These are phyloP conservation scores for Malus asiatica DNA, from an alignment of 306 rosid genomes.

Conservation along the genomic window DNA sequence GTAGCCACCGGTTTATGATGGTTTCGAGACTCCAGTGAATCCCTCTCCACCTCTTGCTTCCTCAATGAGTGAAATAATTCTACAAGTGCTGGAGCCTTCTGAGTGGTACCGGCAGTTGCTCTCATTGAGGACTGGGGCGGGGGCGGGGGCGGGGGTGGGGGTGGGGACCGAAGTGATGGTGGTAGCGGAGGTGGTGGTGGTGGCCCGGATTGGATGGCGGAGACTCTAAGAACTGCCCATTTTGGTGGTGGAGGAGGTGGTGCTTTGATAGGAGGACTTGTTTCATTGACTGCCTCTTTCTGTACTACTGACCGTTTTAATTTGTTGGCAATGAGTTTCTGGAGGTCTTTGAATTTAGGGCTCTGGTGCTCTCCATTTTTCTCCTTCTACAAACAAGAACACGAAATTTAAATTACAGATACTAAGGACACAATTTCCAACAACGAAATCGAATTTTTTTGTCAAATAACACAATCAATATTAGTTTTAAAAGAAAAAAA, in stretches of 20 bases:
- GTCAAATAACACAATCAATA: neutral
- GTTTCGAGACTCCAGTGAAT: slow-evolving; percentile 31
- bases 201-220: slow-evolving; percentile 26
- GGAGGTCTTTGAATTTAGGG: slow-evolving; percentile 59
- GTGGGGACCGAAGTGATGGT: slow-evolving; percentile 33
- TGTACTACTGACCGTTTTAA: slow-evolving; percentile 43
- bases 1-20: slow-evolving; percentile 33
- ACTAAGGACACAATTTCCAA: neutral
- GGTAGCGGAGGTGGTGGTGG: slow-evolving; percentile 33
- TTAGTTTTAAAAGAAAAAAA: neutral
- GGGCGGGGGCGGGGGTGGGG: slow-evolving; percentile 38
- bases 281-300: slow-evolving; percentile 34
- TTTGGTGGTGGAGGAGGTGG: slow-evolving; percentile 22
- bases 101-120: slow-evolving; percentile 20
- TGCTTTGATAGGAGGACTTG: slow-evolving; percentile 18
- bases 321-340: slow-evolving; percentile 72
- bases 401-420: neutral
- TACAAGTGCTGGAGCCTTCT: slow-evolving; percentile 44
- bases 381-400: slow-evolving; percentile 35
- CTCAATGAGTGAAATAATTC: slow-evolving; percentile 48
- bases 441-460: neutral
- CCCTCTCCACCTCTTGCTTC: slow-evolving; percentile 51
- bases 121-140: slow-evolving; percentile 37
- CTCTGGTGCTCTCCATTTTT: slow-evolving; percentile 43
- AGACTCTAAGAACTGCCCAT: slow-evolving; percentile 22